These are phyloP conservation scores for Neurospora sp. DNA, from an alignment of 2,329 filamentous ascomycete genomes.

Conservation along the genomic window DNA sequence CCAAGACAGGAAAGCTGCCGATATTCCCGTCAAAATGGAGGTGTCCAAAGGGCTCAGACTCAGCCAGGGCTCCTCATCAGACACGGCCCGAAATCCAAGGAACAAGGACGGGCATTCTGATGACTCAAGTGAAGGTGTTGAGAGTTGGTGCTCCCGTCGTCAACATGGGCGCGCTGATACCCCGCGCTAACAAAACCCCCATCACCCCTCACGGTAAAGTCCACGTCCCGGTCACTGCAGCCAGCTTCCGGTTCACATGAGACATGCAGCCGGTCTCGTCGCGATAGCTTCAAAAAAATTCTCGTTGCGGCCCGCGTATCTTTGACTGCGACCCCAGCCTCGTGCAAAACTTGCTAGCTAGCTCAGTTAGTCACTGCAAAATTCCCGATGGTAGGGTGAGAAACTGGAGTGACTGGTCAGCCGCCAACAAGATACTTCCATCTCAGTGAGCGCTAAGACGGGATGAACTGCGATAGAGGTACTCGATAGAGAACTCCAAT, in stretches of 20 bases:
- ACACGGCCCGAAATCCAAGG: neutral
- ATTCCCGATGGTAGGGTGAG: too few species aligned
- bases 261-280: neutral
- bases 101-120: neutral
- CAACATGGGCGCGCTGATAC: neutral
- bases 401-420: neutral
- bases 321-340: neutral
- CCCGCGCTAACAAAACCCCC: neutral
- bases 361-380: neutral
- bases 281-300: neutral
- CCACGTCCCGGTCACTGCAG: neutral
- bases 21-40: neutral
- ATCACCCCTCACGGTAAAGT: neutral
- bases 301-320: neutral
- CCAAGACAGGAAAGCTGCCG: neutral
- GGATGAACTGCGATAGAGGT: neutral
- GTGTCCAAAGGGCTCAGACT: neutral
- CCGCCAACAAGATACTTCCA: neutral
- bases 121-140: neutral
- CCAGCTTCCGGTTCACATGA: neutral
- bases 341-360: neutral
- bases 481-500: neutral
- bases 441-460: neutral
- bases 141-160: neutral
- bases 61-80: neutral